Percentiles rank a stretch among this genome's conserved stretches.
phyloP scores from a whole-genome alignment of 805 yeast species.

The Yamadazyma paraphyllophila region DNA sequence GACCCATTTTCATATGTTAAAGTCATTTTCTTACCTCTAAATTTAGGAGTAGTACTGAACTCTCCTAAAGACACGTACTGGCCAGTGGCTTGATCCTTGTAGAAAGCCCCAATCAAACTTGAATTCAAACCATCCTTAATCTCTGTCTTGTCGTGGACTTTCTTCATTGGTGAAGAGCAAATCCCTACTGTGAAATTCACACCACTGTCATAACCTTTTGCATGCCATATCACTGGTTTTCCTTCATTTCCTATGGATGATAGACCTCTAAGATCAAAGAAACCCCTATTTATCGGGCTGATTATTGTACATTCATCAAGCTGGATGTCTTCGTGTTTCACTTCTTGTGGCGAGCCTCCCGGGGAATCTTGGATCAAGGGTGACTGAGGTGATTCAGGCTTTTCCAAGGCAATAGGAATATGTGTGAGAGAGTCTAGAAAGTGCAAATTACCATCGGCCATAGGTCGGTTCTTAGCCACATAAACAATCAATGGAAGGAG shows the following conservation, averaged over 20 bases:
- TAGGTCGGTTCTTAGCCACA: constrained; percentile 5
- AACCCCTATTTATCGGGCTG: constrained; percentile 42
- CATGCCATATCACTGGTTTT: constrained; percentile 54
- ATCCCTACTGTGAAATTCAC: constrained; percentile 62
- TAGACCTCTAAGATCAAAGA: constrained; percentile 53
- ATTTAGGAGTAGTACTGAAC: constrained; percentile 56
- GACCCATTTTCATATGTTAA: constrained; percentile 72
- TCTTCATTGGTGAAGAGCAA: constrained; percentile 45
- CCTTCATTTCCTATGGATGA: constrained; percentile 48
- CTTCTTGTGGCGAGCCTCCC: neutral
- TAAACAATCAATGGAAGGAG: constrained; percentile 3
- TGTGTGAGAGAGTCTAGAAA: constrained; percentile 15
- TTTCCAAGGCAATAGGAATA: constrained; percentile 4
- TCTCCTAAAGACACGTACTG: constrained; percentile 52
- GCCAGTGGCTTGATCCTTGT: constrained; percentile 37
- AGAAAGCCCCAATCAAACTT: constrained; percentile 40
- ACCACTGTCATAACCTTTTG: constrained; percentile 68
- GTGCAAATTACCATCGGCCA: neutral
- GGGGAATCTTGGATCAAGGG: neutral
- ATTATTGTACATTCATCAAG: constrained; percentile 39
- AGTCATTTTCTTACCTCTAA: constrained; percentile 69
- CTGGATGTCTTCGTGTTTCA: constrained; percentile 5
- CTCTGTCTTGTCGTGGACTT: constrained; percentile 39
- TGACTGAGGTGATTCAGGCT: neutral
- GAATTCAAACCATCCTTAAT: constrained; percentile 43